A percentile compares a stretch with the other conserved stretches of the same genome.
Evolutionary conservation across 805 yeast genomes (phyloP).

Genomic region (Nakazawaea populi): DNA sequence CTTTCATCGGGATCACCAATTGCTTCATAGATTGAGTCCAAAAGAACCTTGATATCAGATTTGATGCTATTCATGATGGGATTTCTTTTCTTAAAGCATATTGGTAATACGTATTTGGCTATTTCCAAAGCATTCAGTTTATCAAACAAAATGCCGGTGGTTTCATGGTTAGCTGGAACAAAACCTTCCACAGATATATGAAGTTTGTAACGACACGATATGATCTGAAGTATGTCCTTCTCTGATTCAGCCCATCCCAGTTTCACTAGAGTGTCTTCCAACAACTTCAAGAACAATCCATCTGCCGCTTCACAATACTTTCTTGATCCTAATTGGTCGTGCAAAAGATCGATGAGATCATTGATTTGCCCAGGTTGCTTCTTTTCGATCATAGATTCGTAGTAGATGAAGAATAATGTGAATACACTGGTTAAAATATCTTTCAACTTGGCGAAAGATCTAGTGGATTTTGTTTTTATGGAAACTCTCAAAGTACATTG

Average conservation of each 20-base stretch:
- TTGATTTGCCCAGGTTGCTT: conserved; percentile 22
- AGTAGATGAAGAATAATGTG: conserved; percentile 34
- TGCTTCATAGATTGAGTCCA: conserved; percentile 68
- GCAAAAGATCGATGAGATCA: conserved; percentile 55
- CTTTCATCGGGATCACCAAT: conserved; percentile 60
- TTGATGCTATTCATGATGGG: conserved; percentile 57
- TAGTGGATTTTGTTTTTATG: conserved; percentile 33
- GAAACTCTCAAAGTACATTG: conserved; percentile 33
- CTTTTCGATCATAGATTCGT: conserved; percentile 14
- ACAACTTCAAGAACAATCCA: conserved; percentile 56
- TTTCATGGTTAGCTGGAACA: conserved; percentile 61
- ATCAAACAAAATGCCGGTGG: conserved; percentile 23
- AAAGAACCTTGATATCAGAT: conserved; percentile 62
- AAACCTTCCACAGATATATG: conserved; percentile 52
- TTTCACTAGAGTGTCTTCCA: conserved; percentile 47
- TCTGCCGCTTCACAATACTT: conserved; percentile 61
- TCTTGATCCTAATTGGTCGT: conserved; percentile 65
- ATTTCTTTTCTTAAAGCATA: conserved; percentile 50
- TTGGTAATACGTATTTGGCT: conserved; percentile 43
- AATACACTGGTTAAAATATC: conserved; percentile 35
- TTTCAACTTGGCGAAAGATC: conserved; percentile 39
- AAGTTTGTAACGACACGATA: conserved; percentile 75
- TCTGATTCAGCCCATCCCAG: conserved; percentile 44
- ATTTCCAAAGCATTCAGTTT: conserved; percentile 19
- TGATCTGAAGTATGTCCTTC: conserved; percentile 66